Evolutionary conservation across 1,284 basidiomycete genomes (phyloP).

Genomic region (Ustilago cynodontis): DNA sequence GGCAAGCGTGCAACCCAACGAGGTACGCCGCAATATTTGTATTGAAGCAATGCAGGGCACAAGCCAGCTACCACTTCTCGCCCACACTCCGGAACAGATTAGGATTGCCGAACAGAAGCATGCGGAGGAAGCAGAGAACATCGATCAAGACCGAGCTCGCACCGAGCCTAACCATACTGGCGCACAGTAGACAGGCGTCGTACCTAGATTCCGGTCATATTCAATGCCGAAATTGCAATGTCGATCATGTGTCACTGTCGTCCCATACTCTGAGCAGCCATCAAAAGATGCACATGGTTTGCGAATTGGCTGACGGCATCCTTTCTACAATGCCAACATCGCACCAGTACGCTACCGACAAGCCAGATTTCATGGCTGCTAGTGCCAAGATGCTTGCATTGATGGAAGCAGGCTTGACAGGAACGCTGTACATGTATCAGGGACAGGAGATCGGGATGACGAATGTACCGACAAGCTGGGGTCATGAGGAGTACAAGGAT

Average conservation of each 20-base stretch:
- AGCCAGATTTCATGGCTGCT: slow-evolving; percentile 73
- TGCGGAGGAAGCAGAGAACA: background rate
- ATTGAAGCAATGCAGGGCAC: background rate
- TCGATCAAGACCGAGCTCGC: background rate
- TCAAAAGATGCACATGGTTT: too few species aligned
- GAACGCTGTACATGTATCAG: slow-evolving; percentile 80
- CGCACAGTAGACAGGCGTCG: too few species aligned
- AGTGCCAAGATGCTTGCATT: slow-evolving; percentile 79
- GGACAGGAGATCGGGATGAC: slow-evolving; percentile 76
- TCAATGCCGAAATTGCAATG: too few species aligned
- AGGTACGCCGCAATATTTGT: background rate
- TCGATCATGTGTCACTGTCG: too few species aligned
- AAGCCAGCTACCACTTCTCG: background rate
- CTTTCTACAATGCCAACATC: slow-evolving; percentile 78
- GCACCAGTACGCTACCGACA: slow-evolving; percentile 77
- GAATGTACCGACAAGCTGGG: slow-evolving; percentile 78
- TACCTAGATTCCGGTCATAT: too few species aligned
- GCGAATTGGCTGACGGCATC: slow-evolving; percentile 47
- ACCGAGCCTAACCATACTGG: too few species aligned
- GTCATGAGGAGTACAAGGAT: slow-evolving; percentile 74
- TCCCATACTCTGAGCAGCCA: too few species aligned
- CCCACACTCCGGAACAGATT: background rate
- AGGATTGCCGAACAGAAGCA: too few species aligned
- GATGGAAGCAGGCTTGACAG: slow-evolving; percentile 76
- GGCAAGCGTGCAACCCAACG: background rate